These are phyloP conservation scores for Urochloa ruziziensis DNA, from an alignment of 176 grass and related monocot species.

Conservation along the genomic window DNA sequence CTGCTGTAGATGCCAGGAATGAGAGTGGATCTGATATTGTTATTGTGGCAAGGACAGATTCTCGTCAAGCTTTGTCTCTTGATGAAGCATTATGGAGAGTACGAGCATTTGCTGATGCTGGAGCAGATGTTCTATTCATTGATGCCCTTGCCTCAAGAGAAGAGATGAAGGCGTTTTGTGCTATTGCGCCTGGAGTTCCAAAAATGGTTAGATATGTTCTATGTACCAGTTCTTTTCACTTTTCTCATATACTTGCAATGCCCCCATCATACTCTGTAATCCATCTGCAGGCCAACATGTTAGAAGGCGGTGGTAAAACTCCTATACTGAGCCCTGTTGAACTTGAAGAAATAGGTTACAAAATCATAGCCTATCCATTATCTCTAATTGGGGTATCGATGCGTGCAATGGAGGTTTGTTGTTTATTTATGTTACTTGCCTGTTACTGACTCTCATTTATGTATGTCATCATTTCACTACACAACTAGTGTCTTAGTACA, in stretches of 20 bases:
- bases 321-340: slow-evolving; percentile 87
- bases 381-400: slow-evolving; percentile 94
- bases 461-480: neutral
- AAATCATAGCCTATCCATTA: slow-evolving; percentile 78
- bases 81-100: slow-evolving; percentile 87
- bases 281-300: slow-evolving; percentile 83
- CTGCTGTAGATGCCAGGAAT: slow-evolving; percentile 83
- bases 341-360: slow-evolving; percentile 87
- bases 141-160: slow-evolving; percentile 93
- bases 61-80: slow-evolving; percentile 83
- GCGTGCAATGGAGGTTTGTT: slow-evolving; percentile 96
- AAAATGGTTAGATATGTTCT: slow-evolving; percentile 74
- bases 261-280: neutral
- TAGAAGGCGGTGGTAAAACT: slow-evolving; percentile 97
- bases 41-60: slow-evolving; percentile 90
- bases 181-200: slow-evolving; percentile 70
- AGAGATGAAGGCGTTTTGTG: slow-evolving; percentile 87
- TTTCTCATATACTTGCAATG: neutral
- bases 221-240: neutral
- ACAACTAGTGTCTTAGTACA: neutral
- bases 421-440: neutral
- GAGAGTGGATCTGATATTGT: slow-evolving; percentile 96
- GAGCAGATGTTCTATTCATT: slow-evolving; percentile 92
- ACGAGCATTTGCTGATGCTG: slow-evolving; percentile 82
- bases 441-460: neutral